These are phyloP conservation scores for Daedaleopsis sinensis DNA, from an alignment of 768 basidiomycete genomes.

Conservation along the genomic window DNA sequence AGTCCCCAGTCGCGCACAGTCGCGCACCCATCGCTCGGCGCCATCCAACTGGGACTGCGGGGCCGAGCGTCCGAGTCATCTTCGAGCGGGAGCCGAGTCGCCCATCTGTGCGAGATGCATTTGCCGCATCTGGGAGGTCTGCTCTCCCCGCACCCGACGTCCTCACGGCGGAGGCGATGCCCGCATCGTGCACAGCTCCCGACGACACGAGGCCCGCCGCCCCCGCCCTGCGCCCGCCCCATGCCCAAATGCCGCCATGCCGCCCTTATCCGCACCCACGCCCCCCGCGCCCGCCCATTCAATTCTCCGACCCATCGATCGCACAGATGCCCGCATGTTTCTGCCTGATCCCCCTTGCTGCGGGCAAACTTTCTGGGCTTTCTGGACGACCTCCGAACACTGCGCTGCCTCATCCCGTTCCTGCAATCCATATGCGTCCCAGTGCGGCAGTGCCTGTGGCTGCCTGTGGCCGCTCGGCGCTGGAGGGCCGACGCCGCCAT, in stretches of 20 bases:
- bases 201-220: slow-evolving; percentile 4
- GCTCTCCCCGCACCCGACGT: background rate
- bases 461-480: background rate
- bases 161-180: slow-evolving; percentile 2
- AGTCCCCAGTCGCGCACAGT: background rate
- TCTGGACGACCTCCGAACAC: slow-evolving; percentile 13
- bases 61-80: slow-evolving; percentile 11
- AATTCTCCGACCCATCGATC: slow-evolving; percentile 21
- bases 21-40: background rate
- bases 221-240: slow-evolving; percentile 5
- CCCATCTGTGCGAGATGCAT: background rate
- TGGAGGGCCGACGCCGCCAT: background rate
- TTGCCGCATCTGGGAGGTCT: background rate
- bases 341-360: background rate
- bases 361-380: background rate
- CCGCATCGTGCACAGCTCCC: slow-evolving; percentile 1
- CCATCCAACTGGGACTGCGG: background rate
- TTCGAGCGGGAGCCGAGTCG: background rate
- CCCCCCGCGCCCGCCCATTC: no score
- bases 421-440: background rate
- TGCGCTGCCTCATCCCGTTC: slow-evolving; percentile 4
- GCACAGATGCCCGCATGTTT: background rate
- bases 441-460: background rate
- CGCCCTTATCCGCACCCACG: background rate
- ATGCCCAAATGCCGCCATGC: background rate